Percentiles rank a stretch among this genome's conserved stretches.
Conservation (phyloP, 2,329 filamentous ascomycete species). For the Elsinoe fawcettii region DNA sequence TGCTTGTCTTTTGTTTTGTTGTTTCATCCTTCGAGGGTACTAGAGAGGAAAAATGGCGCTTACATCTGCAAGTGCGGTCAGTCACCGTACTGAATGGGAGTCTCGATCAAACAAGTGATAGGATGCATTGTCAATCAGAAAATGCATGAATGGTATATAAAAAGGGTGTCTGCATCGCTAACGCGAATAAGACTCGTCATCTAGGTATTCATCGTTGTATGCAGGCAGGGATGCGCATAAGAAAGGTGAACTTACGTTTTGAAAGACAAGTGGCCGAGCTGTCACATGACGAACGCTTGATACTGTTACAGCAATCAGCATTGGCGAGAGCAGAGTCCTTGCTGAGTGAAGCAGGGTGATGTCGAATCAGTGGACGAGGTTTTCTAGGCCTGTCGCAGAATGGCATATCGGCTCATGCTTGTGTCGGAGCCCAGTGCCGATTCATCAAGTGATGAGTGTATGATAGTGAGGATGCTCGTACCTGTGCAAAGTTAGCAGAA, state of each 20-base stretch:
- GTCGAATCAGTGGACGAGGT: constrained; percentile 36
- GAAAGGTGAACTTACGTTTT: neutral
- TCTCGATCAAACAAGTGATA: neutral
- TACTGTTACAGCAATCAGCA: neutral
- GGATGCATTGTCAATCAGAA: constrained; percentile 1
- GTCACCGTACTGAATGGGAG: neutral
- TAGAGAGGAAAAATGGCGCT: neutral
- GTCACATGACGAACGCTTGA: neutral
- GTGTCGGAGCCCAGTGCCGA: constrained; percentile 23
- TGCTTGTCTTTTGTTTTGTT: constrained; percentile 34
- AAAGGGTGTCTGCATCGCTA: constrained; percentile 32
- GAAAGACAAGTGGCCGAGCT: neutral
- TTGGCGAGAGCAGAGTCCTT: neutral
- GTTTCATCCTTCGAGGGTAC: constrained; percentile 25
- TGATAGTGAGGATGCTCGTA: constrained; percentile 11
- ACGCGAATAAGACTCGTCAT: constrained; percentile 36
- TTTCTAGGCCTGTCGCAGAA: constrained; percentile 38
- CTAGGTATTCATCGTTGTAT: constrained; percentile 30
- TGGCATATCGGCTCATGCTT: constrained; percentile 22
- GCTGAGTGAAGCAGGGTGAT: constrained; percentile 19
- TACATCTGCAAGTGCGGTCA: constrained; percentile 1
- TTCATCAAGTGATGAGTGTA: constrained; percentile 20
- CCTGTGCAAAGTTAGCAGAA: no score
- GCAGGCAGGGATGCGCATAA: constrained; percentile 14
- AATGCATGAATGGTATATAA: constrained; percentile 32